Conservation (phyloP, 2,329 filamentous ascomycete genomes). For the Aspergillus eucalypticola region DNA sequence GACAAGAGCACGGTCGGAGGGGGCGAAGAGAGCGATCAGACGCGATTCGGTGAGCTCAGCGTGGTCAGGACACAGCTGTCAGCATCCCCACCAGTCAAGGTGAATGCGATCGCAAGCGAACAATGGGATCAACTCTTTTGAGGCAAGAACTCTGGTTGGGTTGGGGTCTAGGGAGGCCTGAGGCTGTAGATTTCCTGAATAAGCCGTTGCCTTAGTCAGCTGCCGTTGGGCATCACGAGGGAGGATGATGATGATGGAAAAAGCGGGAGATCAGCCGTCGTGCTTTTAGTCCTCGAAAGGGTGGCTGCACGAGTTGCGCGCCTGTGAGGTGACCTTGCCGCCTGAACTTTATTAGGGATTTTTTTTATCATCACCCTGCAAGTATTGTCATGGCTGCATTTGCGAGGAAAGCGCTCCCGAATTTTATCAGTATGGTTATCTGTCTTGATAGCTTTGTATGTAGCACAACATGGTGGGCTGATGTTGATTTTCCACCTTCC, state of each 20-base stretch:
- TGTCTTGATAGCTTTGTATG: too few relatives aligned
- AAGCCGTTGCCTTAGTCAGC: slow-evolving; percentile 18
- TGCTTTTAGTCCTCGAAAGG: background rate
- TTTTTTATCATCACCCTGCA: background rate
- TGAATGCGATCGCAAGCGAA: slow-evolving; percentile 14
- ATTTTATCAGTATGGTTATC: background rate
- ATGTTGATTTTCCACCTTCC: too few relatives aligned
- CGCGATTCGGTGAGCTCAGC: background rate
- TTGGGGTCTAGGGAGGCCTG: slow-evolving; percentile 4
- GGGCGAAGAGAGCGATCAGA: background rate
- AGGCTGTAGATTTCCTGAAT: slow-evolving; percentile 9
- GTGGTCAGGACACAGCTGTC: slow-evolving; percentile 10
- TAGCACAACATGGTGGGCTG: too few relatives aligned
- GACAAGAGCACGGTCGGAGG: background rate
- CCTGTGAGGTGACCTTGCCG: background rate
- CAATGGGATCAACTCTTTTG: slow-evolving; percentile 8
- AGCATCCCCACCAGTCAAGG: slow-evolving; percentile 13
- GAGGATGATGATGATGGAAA: background rate
- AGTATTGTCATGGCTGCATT: background rate
- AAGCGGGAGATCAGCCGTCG: slow-evolving; percentile 18
- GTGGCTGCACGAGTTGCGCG: background rate
- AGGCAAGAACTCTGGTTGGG: slow-evolving; percentile 8
- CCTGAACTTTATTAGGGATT: background rate
- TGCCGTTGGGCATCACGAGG: slow-evolving; percentile 13
- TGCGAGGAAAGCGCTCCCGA: background rate